A percentile compares a stretch with the other conserved stretches of the same genome.
Evolutionary conservation across 441 rosid species (phyloP).

Genomic region (Euphorbia schlechtendalii): DNA sequence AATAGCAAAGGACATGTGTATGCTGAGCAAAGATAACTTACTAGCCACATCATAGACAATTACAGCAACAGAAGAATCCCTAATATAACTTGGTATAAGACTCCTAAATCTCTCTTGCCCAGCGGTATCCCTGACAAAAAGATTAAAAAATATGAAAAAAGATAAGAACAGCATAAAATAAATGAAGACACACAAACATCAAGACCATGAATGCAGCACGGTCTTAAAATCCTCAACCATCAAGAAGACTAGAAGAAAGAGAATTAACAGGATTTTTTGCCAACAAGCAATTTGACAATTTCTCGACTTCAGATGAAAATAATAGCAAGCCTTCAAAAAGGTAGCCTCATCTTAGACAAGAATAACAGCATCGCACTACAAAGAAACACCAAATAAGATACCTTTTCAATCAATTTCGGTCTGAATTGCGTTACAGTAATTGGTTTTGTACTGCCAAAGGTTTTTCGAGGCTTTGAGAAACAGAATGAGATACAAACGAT

Average conservation of each 20-base stretch:
- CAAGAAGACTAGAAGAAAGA: neutral
- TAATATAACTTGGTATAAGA: constrained; percentile 86
- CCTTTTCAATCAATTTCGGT: no score
- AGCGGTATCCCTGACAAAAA: constrained; percentile 70
- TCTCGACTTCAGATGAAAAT: neutral
- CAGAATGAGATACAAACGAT: neutral
- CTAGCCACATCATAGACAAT: constrained; percentile 23
- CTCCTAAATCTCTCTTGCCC: constrained; percentile 93
- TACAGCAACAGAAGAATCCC: constrained; percentile 90
- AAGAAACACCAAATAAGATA: neutral
- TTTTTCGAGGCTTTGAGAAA: neutral
- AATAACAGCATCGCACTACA: neutral
- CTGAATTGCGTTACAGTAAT: no score
- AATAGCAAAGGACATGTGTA: neutral
- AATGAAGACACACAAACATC: neutral
- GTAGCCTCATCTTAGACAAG: neutral
- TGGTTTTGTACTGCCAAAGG: no score
- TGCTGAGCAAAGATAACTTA: constrained; percentile 3
- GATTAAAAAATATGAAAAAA: neutral
- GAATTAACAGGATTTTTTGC: neutral
- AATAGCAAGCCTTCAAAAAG: neutral
- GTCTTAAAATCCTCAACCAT: neutral
- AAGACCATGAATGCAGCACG: neutral
- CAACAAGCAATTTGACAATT: neutral
- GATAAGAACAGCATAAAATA: neutral